Percentiles rank a stretch among this genome's conserved stretches.
Evolutionary conservation across 1,139 yeast genomes (phyloP).

Genomic region (Sugiyamaella sp.): DNA sequence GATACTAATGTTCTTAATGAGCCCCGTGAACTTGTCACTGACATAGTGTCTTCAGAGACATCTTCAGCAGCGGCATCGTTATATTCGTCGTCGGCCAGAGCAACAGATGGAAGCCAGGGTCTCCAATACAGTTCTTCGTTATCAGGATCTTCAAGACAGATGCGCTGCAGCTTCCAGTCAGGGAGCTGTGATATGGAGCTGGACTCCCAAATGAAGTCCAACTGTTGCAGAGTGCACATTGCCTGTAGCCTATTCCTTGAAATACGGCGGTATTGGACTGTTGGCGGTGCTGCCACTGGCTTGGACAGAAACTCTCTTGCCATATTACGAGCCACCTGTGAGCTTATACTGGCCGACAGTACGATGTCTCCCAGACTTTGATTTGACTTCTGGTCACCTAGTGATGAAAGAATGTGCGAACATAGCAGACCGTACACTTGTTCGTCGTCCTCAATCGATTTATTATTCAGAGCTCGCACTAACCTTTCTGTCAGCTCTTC

Average conservation of each 20-base stretch:
- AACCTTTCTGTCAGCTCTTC: conserved; percentile 3
- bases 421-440: background rate
- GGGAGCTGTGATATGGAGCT: conserved; percentile 28
- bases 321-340: conserved; percentile 13
- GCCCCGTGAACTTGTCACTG: background rate
- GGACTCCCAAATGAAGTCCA: conserved; percentile 38
- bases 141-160: conserved; percentile 34
- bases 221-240: conserved; percentile 24
- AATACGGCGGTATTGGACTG: conserved; percentile 27
- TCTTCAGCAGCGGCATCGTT: conserved; percentile 18
- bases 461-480: background rate
- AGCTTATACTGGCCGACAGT: conserved; percentile 9
- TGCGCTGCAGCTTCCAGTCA: conserved; percentile 31
- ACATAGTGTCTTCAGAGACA: background rate
- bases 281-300: background rate
- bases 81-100: conserved; percentile 34
- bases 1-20: conserved; percentile 2
- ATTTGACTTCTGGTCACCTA: background rate
- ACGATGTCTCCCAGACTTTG: background rate
- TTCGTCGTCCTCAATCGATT: no score
- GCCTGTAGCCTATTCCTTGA: conserved; percentile 32
- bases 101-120: conserved; percentile 31
- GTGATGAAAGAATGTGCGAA: background rate
- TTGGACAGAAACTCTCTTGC: conserved; percentile 4
- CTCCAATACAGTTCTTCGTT: conserved; percentile 38